phyloP scores from a whole-genome alignment of 352 stramenopile genomes.

The Halophytophthora batemanensis region DNA sequence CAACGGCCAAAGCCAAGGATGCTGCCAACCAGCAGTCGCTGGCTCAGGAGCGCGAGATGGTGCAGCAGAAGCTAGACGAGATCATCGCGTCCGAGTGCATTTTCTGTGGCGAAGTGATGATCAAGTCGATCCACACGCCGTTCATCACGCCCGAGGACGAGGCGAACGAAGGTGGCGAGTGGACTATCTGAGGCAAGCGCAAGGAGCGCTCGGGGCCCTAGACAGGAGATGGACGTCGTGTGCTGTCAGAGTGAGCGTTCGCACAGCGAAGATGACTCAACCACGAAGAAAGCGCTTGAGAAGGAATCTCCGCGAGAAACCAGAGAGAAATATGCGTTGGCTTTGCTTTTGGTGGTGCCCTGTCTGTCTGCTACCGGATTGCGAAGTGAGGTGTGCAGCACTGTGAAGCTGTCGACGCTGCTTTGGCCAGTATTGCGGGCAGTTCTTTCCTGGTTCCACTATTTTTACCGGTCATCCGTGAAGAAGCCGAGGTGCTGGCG shows the following conservation, averaged over 20 bases:
- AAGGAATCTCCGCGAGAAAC: not conserved
- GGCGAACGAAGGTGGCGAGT: constrained; percentile 71
- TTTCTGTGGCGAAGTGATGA: constrained; percentile 95
- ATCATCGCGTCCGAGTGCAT: constrained; percentile 94
- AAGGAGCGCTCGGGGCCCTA: constrained; percentile 1
- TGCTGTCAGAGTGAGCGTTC: too few relatives aligned
- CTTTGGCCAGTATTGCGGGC: not conserved
- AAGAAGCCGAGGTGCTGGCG: too few relatives aligned
- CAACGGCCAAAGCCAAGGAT: constrained; percentile 54
- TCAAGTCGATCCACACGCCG: constrained; percentile 91
- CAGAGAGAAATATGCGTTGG: constrained; percentile 25
- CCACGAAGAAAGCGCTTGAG: too few relatives aligned
- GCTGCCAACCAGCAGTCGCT: constrained; percentile 74
- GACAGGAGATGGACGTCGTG: too few relatives aligned
- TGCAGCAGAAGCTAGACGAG: constrained; percentile 92
- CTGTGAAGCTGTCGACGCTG: constrained; percentile 2
- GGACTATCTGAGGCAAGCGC: constrained; percentile 59
- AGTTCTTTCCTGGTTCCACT: not conserved
- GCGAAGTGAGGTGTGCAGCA: constrained; percentile 5
- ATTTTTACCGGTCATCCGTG: too few relatives aligned
- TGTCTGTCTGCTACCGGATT: constrained; percentile 16
- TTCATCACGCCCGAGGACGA: constrained; percentile 91
- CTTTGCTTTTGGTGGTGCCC: constrained; percentile 5
- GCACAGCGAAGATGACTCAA: too few relatives aligned
- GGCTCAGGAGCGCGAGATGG: constrained; percentile 85